Percentiles rank a stretch among this genome's conserved stretches.
phyloP scores from a whole-genome alignment of 2,329 filamentous ascomycete species.

The Penicillium vulpinum region DNA sequence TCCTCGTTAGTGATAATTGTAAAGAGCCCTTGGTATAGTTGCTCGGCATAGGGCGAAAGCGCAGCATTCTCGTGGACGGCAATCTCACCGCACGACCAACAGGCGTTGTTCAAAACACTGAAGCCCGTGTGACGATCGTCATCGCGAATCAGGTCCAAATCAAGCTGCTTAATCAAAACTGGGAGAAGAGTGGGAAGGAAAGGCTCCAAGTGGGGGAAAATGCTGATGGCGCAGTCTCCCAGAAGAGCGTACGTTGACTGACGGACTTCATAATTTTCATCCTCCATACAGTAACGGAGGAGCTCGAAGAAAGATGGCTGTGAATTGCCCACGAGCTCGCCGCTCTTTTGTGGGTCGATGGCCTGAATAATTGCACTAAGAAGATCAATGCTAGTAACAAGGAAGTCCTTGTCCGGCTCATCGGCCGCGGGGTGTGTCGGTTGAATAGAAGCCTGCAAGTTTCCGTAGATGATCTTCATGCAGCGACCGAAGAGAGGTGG shows the following conservation, averaged over 20 bases:
- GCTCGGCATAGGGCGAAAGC: constrained; percentile 74
- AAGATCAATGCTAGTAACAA: constrained; percentile 91
- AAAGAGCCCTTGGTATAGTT: constrained; percentile 73
- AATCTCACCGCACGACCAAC: constrained; percentile 95
- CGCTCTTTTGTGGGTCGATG: constrained; percentile 69
- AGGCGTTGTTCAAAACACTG: constrained; percentile 95
- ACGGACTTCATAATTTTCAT: constrained; percentile 84
- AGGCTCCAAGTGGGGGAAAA: constrained; percentile 76
- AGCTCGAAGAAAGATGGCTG: constrained; percentile 88
- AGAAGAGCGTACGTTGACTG: constrained; percentile 95
- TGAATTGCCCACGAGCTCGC: constrained; percentile 72
- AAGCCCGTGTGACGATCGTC: constrained; percentile 83
- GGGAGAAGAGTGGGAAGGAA: constrained; percentile 72
- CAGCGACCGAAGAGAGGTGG: constrained; percentile 83
- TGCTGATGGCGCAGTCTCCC: constrained; percentile 90
- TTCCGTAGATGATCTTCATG: constrained; percentile 86
- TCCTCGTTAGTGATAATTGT: constrained; percentile 82
- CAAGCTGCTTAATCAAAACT: constrained; percentile 81
- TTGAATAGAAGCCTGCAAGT: constrained; percentile 76
- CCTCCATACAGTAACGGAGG: constrained; percentile 87
- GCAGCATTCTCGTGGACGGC: constrained; percentile 71
- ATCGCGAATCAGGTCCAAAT: constrained; percentile 72
- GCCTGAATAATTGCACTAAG: constrained; percentile 92
- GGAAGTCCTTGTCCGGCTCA: constrained; percentile 90
- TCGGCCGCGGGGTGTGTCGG: constrained; percentile 61